phyloP scores from a whole-genome alignment of 768 basidiomycete species.

The Podaxis rugospora region DNA sequence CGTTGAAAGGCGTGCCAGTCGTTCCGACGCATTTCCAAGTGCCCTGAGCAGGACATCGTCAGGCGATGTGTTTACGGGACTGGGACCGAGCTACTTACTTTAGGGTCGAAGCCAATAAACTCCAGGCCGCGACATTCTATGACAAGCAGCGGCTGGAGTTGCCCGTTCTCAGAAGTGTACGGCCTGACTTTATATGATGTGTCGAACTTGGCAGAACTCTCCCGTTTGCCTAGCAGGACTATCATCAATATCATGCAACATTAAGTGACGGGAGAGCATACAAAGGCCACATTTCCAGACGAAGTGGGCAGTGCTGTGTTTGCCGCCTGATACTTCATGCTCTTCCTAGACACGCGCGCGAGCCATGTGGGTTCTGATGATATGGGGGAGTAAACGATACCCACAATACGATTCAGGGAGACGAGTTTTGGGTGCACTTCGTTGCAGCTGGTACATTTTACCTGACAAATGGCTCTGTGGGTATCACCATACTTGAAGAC shows the following conservation, averaged over 20 bases:
- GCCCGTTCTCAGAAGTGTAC: constrained; percentile 58
- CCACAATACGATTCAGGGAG: constrained; percentile 65
- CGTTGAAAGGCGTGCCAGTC: constrained; percentile 51
- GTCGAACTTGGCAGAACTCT: constrained; percentile 80
- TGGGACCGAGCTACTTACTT: constrained; percentile 34
- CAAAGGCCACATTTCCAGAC: constrained; percentile 78
- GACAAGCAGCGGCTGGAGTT: constrained; percentile 60
- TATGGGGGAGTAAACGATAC: constrained; percentile 6
- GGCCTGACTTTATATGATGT: constrained; percentile 39
- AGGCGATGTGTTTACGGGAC: not conserved
- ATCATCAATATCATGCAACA: not conserved
- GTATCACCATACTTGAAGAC: constrained; percentile 18
- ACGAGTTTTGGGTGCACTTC: constrained; percentile 73
- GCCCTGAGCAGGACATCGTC: constrained; percentile 42
- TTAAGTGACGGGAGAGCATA: constrained; percentile 19
- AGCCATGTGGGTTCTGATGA: not conserved
- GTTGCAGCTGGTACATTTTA: constrained; percentile 76
- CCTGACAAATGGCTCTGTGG: constrained; percentile 33
- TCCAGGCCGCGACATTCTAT: constrained; percentile 89
- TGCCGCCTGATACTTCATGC: constrained; percentile 59
- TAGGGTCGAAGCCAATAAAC: constrained; percentile 72
- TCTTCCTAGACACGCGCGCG: constrained; percentile 45
- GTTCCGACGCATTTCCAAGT: constrained; percentile 71
- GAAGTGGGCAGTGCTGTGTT: constrained; percentile 68
- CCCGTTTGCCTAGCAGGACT: constrained; percentile 52